phyloP scores from a whole-genome alignment of 495 filamentous ascomycete genomes.

The Haplographium delicatum region DNA sequence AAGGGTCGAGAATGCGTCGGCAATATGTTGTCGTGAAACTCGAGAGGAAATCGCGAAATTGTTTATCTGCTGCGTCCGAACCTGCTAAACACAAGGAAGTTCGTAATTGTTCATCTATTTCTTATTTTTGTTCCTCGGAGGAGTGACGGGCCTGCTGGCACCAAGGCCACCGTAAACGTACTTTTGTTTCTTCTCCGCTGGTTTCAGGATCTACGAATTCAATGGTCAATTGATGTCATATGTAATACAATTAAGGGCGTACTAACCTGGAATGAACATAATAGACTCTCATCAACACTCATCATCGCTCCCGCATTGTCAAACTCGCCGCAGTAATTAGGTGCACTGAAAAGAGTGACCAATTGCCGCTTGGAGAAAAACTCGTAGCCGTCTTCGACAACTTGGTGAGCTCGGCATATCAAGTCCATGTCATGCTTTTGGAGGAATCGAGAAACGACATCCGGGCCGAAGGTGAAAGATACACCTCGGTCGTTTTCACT shows the following conservation, averaged over 20 bases:
- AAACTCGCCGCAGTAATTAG: constrained; percentile 99
- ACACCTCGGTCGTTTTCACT: constrained; percentile 98
- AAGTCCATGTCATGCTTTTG: constrained; percentile 99
- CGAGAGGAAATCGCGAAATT: constrained; percentile 23
- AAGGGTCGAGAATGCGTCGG: constrained; percentile 14
- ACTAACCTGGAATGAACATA: constrained; percentile 98
- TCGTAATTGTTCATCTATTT: constrained; percentile 73
- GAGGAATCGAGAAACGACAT: constrained; percentile 95
- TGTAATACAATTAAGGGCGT: not conserved
- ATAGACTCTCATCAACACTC: constrained; percentile 98
- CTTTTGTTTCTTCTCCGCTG: constrained; percentile 99
- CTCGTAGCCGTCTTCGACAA: constrained; percentile 98
- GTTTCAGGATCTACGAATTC: constrained; percentile 81
- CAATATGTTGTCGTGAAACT: constrained; percentile 22
- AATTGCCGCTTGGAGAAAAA: constrained; percentile 99
- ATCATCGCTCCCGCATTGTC: constrained; percentile 99
- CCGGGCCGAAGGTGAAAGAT: constrained; percentile 98
- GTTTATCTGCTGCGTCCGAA: constrained; percentile 91
- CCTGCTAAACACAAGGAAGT: constrained; percentile 82
- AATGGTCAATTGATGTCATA: constrained; percentile 19
- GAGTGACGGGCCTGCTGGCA: constrained; percentile 79
- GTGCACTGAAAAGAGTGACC: constrained; percentile 95
- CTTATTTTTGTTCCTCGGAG: constrained; percentile 88
- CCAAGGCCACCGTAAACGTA: constrained; percentile 91
- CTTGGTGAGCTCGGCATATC: constrained; percentile 98